These are phyloP conservation scores for Fistulifera pelliculosa DNA, from an alignment of 108 stramenopile genomes.

Conservation along the genomic window DNA sequence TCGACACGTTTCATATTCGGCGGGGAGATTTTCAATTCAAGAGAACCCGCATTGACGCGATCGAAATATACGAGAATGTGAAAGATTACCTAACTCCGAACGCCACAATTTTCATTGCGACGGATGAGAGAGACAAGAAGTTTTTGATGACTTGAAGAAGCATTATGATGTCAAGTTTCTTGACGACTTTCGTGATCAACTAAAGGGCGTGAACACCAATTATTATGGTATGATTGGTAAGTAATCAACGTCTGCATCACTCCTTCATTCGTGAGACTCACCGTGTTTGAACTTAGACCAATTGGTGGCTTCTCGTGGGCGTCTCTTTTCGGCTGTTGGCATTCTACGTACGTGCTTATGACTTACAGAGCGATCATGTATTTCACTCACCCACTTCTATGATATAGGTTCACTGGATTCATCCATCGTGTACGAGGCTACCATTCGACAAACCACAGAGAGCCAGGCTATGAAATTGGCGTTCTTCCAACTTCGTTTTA, in stretches of 20 bases:
- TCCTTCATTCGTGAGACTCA: constrained; percentile 55
- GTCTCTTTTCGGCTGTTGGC: constrained; percentile 62
- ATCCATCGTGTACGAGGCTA: constrained; percentile 83
- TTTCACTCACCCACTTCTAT: constrained; percentile 1
- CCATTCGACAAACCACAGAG: constrained; percentile 53
- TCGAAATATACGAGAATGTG: constrained; percentile 13
- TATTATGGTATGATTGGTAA: constrained; percentile 83
- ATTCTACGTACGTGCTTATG: constrained; percentile 30
- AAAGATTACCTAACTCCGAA: constrained; percentile 21
- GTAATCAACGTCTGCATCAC: too few relatives aligned
- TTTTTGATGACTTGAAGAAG: constrained; percentile 65
- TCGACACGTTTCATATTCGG: constrained; percentile 72
- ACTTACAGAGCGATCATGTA: background rate
- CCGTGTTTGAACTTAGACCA: constrained; percentile 51
- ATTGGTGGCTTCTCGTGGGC: constrained; percentile 62
- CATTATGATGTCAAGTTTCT: constrained; percentile 67
- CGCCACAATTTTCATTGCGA: constrained; percentile 54
- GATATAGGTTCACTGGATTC: constrained; percentile 38
- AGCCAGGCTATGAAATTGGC: constrained; percentile 50
- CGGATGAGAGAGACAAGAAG: constrained; percentile 61
- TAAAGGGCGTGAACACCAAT: constrained; percentile 66
- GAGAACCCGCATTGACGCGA: constrained; percentile 15
- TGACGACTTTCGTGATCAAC: constrained; percentile 62
- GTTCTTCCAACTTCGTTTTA: constrained; percentile 41
- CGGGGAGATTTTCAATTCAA: constrained; percentile 64